Evolutionary conservation across 805 yeast species (phyloP).

Genomic region (Zygoascus ofunaensis): DNA sequence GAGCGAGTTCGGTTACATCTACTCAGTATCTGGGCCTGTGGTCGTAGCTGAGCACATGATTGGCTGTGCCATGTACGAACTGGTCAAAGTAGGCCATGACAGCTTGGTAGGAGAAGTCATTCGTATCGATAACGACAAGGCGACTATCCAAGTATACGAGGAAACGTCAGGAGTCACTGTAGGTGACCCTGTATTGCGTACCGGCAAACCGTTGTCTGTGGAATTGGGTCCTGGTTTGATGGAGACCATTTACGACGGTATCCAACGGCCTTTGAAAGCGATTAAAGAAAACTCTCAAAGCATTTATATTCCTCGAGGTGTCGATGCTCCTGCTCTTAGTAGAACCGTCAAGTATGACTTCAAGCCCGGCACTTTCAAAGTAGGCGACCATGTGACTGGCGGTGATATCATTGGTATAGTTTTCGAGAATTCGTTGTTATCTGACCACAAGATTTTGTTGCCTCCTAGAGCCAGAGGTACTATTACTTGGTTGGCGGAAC

Average conservation of each 20-base stretch:
- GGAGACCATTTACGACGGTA: slow-evolving; percentile 99
- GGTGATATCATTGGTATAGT: slow-evolving; percentile 95
- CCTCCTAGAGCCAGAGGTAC: slow-evolving; percentile 99
- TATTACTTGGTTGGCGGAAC: slow-evolving; percentile 74
- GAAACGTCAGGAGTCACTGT: slow-evolving; percentile 99
- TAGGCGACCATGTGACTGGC: slow-evolving; percentile 96
- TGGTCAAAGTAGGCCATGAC: slow-evolving; percentile 96
- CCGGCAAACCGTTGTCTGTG: slow-evolving; percentile 98
- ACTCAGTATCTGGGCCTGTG: slow-evolving; percentile 97
- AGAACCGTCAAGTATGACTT: slow-evolving; percentile 79
- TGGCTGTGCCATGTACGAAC: slow-evolving; percentile 99
- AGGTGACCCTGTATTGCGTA: slow-evolving; percentile 97
- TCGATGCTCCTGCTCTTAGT: slow-evolving; percentile 89
- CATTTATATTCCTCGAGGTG: slow-evolving; percentile 97
- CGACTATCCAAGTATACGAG: slow-evolving; percentile 97
- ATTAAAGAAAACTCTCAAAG: slow-evolving; percentile 82
- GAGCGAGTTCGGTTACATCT: slow-evolving; percentile 73
- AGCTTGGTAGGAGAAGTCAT: slow-evolving; percentile 97
- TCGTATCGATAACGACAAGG: slow-evolving; percentile 92
- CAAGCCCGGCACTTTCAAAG: slow-evolving; percentile 65
- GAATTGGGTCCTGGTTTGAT: slow-evolving; percentile 98
- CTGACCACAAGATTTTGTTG: slow-evolving; percentile 85
- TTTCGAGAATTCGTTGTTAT: slow-evolving; percentile 85
- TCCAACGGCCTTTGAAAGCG: slow-evolving; percentile 95
- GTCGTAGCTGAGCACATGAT: slow-evolving; percentile 97